Evolutionary conservation across 2,329 filamentous ascomycete species (phyloP), one percentile per base, ranked within the genome.

Genomic region (Lachnellula subtilissima): DNA sequence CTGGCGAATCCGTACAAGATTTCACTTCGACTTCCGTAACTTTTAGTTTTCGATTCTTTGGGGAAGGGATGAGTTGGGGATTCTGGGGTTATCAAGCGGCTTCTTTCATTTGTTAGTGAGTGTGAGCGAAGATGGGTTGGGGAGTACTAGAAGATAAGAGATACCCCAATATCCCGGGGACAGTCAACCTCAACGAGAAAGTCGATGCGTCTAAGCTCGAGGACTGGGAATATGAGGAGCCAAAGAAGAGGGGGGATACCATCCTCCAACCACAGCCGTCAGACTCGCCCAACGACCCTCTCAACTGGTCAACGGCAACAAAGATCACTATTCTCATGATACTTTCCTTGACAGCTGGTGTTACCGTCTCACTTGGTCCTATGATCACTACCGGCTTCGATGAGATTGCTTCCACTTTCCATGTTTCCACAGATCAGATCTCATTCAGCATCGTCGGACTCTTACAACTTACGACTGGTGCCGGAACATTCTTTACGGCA

Each of bases 221-320:
- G 7, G 60, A 57, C 40, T 63, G 59, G 62, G 59, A 64, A 52
- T 61, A 63, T 59, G 56, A 64, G 39, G 59, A 66, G 11, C 57
- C 74, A 49, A 75, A 75, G 65, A 71, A 71, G 48, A 67, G 70
- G 53, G 67, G 69, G 48, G 76, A 82, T 58, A 73, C 82, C 50
- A 37, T 54, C 25, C 52, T 54, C 50, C 36, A 53, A 6, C 80
- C 81, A 8, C 74, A 78, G 56, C 81, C 81, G 14, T 78, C 76
- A 22, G 69, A 75, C 55, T 77, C 75, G n/a, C 76, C 76, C 45
- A 76, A 81, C 61, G 78, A 81, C 64, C 78, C 78, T 42, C 69
- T 81, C 55, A 78, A 78, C 60, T 81, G 78, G 61, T 61, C 64
- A 23, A 54, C 46, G 19, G 37, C 53, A 14, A 66, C 58, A 17